Conservation (phyloP, 208 protist genomes). For the Acanthamoeba sp. region DNA sequence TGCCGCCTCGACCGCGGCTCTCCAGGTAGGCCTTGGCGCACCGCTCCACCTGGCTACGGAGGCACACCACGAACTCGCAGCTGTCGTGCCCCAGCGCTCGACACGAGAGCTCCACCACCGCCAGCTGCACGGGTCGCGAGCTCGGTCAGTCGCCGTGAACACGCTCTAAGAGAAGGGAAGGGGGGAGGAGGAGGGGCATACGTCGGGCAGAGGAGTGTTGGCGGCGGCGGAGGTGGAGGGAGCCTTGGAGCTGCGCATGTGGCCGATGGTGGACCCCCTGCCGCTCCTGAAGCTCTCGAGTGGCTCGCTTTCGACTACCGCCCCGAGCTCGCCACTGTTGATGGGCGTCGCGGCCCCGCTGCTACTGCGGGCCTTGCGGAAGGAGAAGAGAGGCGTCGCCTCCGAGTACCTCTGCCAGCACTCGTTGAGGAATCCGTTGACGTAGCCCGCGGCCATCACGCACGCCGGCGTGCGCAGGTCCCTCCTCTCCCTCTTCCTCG, state of each 20-base stretch:
- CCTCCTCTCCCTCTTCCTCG: neutral
- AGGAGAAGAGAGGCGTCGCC: neutral
- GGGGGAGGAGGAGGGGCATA: too few relatives aligned
- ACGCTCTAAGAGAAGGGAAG: too few relatives aligned
- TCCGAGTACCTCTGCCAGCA: constrained; percentile 42
- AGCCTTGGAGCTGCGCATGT: too few relatives aligned
- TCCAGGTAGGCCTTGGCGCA: neutral
- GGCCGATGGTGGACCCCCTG: too few relatives aligned
- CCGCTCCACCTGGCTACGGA: neutral
- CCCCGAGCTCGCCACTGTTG: neutral
- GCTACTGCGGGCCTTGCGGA: neutral
- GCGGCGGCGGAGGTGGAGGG: too few relatives aligned
- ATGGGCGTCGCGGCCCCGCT: neutral
- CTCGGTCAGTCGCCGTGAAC: too few relatives aligned
- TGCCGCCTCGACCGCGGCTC: neutral
- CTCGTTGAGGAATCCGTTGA: constrained; percentile 18
- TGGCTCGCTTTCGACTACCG: neutral
- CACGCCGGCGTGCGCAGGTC: constrained; percentile 6
- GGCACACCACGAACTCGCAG: constrained; percentile 29
- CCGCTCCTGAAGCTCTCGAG: too few relatives aligned
- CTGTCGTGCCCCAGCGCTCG: constrained; percentile 21
- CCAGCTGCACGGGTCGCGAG: too few relatives aligned
- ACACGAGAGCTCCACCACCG: neutral
- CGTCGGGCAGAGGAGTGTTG: too few relatives aligned
- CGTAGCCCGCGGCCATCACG: constrained; percentile 57